Evolutionary conservation across 805 yeast species (phyloP).

Genomic region (Starmerella ratchasimensis): DNA sequence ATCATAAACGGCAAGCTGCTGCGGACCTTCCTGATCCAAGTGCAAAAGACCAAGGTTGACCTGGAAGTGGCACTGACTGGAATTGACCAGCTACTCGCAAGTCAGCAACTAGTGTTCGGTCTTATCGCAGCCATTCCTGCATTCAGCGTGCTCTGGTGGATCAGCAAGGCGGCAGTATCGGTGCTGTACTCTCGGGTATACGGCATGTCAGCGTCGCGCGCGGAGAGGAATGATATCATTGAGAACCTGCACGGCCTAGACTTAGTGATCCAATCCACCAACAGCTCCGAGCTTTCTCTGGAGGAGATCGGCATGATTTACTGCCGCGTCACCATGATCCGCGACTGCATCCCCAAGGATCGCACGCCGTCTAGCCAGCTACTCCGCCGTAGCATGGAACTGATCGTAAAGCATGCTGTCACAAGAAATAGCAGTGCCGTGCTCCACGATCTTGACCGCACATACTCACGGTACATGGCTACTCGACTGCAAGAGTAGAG

Average conservation of each 20-base stretch:
- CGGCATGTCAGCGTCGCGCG: slow-evolving; percentile 3
- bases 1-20: slow-evolving; percentile 56
- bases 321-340: slow-evolving; percentile 10
- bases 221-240: background rate
- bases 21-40: slow-evolving; percentile 68
- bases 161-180: background rate
- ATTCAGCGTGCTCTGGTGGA: slow-evolving; percentile 27
- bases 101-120: slow-evolving; percentile 91
- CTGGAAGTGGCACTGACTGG: slow-evolving; percentile 83
- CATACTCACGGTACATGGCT: slow-evolving; percentile 9
- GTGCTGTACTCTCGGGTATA: background rate
- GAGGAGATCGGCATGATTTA: slow-evolving; percentile 16
- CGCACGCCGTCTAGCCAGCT: slow-evolving; percentile 3
- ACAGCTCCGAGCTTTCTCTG: background rate
- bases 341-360: background rate
- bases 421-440: slow-evolving; percentile 4
- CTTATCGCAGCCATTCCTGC: slow-evolving; percentile 75
- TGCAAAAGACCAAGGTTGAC: slow-evolving; percentile 94
- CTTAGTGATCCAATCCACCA: slow-evolving; percentile 8
- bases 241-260: slow-evolving; percentile 13
- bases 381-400: slow-evolving; percentile 5
- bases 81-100: slow-evolving; percentile 73
- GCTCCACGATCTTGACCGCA: slow-evolving; percentile 11
- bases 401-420: slow-evolving; percentile 6
- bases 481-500: background rate